Conservation (phyloP, 352 stramenopile genomes). For the Phytophthora boehmeriae region DNA sequence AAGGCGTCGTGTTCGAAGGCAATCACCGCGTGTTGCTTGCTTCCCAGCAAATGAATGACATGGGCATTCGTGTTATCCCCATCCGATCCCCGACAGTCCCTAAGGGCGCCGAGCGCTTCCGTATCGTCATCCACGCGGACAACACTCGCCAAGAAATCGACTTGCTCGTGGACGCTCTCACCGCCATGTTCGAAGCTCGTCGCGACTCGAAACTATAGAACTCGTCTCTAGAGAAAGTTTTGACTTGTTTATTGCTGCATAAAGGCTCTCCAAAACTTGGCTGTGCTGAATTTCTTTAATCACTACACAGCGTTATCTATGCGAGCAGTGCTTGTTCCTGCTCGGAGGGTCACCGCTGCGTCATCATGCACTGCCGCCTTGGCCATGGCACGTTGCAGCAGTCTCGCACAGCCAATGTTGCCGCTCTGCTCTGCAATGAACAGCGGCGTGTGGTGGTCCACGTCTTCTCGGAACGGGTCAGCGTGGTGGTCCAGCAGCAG, state of each 20-base stretch:
- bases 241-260: constrained; percentile 26
- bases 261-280: constrained; percentile 7
- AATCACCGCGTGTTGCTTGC: constrained; percentile 90
- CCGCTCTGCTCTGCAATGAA: constrained; percentile 72
- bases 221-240: constrained; percentile 6
- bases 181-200: constrained; percentile 45
- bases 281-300: background rate
- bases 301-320: constrained; percentile 77
- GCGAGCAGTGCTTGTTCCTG: constrained; percentile 47
- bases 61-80: constrained; percentile 92
- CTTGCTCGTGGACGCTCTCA: constrained; percentile 56
- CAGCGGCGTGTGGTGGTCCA: constrained; percentile 76
- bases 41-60: constrained; percentile 59
- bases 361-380: constrained; percentile 63
- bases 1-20: constrained; percentile 93
- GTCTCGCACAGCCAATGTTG: constrained; percentile 74
- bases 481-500: constrained; percentile 80
- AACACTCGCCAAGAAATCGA: constrained; percentile 92
- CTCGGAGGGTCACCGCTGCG: constrained; percentile 65
- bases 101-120: constrained; percentile 93
- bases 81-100: constrained; percentile 96
- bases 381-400: constrained; percentile 82
- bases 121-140: constrained; percentile 96
- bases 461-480: constrained; percentile 80
- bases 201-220: constrained; percentile 43